phyloP scores from a whole-genome alignment of 176 grass and related monocot genomes.

The Cenchrus fungigraminus region DNA sequence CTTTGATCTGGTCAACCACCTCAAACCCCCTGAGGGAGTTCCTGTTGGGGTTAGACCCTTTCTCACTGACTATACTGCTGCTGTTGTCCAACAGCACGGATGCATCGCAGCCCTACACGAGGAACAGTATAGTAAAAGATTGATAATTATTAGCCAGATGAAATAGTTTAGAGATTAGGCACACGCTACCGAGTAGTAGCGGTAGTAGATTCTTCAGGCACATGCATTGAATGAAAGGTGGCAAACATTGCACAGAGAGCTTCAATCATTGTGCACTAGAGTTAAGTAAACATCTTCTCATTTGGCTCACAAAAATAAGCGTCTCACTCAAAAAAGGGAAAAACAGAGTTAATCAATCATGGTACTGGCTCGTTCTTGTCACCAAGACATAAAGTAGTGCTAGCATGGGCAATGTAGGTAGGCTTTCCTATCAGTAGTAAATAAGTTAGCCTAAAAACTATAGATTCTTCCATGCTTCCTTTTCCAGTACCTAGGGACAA shows the following conservation, averaged over 20 bases:
- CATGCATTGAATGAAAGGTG: conserved; percentile 18
- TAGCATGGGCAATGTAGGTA: conserved; percentile 33
- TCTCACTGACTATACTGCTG: conserved; percentile 75
- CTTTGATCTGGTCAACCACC: conserved; percentile 83
- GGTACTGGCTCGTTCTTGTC: conserved; percentile 35
- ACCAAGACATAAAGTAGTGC: conserved; percentile 39
- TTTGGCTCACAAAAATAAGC: background rate
- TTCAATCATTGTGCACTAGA: conserved; percentile 43
- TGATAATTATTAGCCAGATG: conserved; percentile 7
- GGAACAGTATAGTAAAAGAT: conserved; percentile 15
- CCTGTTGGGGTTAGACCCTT: conserved; percentile 71
- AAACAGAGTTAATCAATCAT: conserved; percentile 31
- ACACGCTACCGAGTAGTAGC: background rate
- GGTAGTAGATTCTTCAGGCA: conserved; percentile 3
- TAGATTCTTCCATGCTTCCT: conserved; percentile 14
- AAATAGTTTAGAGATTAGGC: conserved; percentile 2
- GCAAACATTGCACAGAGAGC: background rate
- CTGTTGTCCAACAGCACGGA: conserved; percentile 81
- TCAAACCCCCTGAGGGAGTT: conserved; percentile 79
- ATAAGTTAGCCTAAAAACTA: background rate
- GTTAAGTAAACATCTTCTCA: conserved; percentile 2
- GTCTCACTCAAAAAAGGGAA: background rate
- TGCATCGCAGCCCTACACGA: conserved; percentile 76
- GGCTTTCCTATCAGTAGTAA: conserved; percentile 34
- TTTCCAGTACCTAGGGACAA: background rate